Conservation (phyloP, 2,329 filamentous ascomycete genomes). For the Sphaerulina musiva region DNA sequence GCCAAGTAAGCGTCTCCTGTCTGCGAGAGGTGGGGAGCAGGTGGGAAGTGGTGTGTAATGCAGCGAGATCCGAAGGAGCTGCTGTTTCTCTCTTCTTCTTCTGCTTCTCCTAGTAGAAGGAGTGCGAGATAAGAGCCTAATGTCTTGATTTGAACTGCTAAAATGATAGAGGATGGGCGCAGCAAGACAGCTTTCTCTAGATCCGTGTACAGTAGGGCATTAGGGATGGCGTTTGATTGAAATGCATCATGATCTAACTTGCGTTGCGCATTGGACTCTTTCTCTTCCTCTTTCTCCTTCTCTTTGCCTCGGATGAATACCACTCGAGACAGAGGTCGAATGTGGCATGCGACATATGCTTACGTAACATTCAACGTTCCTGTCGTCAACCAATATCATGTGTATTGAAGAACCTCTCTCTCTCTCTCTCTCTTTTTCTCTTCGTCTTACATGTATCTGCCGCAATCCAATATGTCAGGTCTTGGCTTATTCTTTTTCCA, state of each 20-base stretch:
- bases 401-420: no score
- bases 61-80: not conserved
- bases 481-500: no score
- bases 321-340: no score
- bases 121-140: not conserved
- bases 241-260: not conserved
- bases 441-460: no score
- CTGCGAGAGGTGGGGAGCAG: not conserved
- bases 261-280: not conserved
- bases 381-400: no score
- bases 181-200: not conserved
- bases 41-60: no score
- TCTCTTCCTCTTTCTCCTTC: no score
- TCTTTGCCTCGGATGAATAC: no score
- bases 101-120: not conserved
- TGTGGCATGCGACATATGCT: no score
- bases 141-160: not conserved
- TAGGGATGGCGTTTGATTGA: not conserved
- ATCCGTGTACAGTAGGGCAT: not conserved
- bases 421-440: no score
- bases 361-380: no score
- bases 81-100: not conserved
- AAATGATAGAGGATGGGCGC: not conserved
- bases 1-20: constrained; percentile 23
- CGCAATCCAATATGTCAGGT: no score